phyloP scores from a whole-genome alignment of 83 land plant genomes.

The Picea abies region DNA sequence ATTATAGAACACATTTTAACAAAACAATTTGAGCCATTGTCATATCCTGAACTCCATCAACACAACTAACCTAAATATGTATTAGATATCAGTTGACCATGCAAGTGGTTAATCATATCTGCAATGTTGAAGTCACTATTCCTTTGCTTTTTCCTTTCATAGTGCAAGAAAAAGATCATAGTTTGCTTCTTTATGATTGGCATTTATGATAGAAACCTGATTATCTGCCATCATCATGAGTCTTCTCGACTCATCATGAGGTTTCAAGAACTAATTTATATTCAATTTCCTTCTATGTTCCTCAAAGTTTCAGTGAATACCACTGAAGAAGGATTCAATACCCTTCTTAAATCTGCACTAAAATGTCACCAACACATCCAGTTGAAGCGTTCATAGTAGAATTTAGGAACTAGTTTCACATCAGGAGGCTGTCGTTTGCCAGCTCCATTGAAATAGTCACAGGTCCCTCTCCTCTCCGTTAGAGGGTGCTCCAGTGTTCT shows the following conservation, averaged over 20 bases:
- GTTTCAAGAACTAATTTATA: background rate
- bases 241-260: conserved; percentile 33
- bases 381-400: conserved; percentile 38
- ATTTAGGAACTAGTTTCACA: conserved; percentile 12
- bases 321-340: conserved; percentile 44
- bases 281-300: conserved; percentile 60
- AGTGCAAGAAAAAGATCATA: conserved; percentile 56
- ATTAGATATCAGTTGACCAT: conserved; percentile 32
- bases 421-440: too few species aligned
- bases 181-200: conserved; percentile 40
- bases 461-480: too few species aligned
- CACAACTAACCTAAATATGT: conserved; percentile 36
- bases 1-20: conserved; percentile 57
- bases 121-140: conserved; percentile 55
- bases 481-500: too few species aligned
- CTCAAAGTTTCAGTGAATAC: conserved; percentile 67
- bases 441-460: too few species aligned
- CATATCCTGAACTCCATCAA: conserved; percentile 84
- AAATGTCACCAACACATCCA: conserved; percentile 57
- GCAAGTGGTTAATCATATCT: conserved; percentile 58
- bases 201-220: conserved; percentile 31
- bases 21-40: conserved; percentile 63
- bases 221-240: conserved; percentile 47
- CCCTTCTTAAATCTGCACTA: conserved; percentile 35
- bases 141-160: conserved; percentile 49